phyloP scores from a whole-genome alignment of 345 rosid species.

The Pugionium cornutum region DNA sequence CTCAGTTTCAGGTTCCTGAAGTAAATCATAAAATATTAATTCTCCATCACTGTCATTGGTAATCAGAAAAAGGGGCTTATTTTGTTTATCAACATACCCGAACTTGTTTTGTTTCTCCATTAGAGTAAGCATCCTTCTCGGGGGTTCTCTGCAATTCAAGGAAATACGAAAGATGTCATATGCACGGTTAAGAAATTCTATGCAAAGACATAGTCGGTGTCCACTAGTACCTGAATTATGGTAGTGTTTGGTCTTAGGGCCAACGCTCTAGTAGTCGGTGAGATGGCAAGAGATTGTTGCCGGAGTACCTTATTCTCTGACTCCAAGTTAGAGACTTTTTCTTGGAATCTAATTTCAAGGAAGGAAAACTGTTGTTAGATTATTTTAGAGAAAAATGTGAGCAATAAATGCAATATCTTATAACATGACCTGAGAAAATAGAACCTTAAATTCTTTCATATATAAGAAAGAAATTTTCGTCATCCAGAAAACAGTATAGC shows the following conservation, averaged over 20 bases:
- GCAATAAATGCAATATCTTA: slow-evolving; percentile 13
- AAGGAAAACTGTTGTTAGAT: slow-evolving; percentile 11
- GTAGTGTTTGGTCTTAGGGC: slow-evolving; percentile 61
- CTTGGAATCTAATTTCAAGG: slow-evolving; percentile 42
- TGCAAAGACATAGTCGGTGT: slow-evolving; percentile 19
- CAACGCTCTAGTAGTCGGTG: slow-evolving; percentile 70
- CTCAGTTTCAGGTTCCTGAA: slow-evolving; percentile 69
- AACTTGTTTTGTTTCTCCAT: slow-evolving; percentile 66
- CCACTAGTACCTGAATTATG: slow-evolving; percentile 62
- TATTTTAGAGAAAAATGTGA: background rate
- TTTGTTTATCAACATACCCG: slow-evolving; percentile 40
- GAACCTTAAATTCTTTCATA: slow-evolving; percentile 3
- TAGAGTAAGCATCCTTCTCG: slow-evolving; percentile 55
- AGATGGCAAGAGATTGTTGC: slow-evolving; percentile 77
- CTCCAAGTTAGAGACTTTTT: slow-evolving; percentile 80
- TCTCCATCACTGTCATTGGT: slow-evolving; percentile 41
- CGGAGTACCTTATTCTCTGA: slow-evolving; percentile 93
- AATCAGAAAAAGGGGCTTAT: slow-evolving; percentile 15
- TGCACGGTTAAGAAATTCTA: slow-evolving; percentile 14
- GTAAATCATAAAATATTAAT: slow-evolving; percentile 25
- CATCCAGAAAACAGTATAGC: background rate
- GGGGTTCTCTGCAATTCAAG: slow-evolving; percentile 70
- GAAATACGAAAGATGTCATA: slow-evolving; percentile 26
- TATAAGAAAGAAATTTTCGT: background rate
- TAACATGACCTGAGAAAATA: background rate